These are phyloP conservation scores for Cytospora chrysosperma DNA, from an alignment of 2,329 filamentous ascomycete species.

Conservation along the genomic window DNA sequence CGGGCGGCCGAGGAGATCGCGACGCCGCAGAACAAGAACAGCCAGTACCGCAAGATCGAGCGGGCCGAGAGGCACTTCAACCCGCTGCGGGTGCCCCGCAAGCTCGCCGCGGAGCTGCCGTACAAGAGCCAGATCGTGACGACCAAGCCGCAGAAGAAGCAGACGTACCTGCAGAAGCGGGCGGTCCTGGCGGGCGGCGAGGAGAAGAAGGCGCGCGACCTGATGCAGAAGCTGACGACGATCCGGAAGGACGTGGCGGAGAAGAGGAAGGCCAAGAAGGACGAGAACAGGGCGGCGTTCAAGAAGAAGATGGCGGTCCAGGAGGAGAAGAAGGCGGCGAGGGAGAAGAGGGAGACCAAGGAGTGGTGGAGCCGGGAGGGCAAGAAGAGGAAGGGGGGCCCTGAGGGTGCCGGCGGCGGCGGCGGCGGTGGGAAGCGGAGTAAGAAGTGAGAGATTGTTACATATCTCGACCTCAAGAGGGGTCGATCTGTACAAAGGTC, in stretches of 20 bases:
- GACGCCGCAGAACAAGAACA: slow-evolving; percentile 80
- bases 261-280: slow-evolving; percentile 81
- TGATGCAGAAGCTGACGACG: slow-evolving; percentile 92
- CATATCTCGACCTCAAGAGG: not conserved
- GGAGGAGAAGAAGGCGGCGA: slow-evolving; percentile 78
- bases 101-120: slow-evolving; percentile 79
- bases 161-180: slow-evolving; percentile 93
- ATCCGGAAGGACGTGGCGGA: slow-evolving; percentile 87
- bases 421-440: slow-evolving; percentile 39
- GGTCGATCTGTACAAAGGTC: not conserved
- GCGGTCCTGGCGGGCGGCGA: slow-evolving; percentile 84
- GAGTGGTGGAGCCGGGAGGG: slow-evolving; percentile 93
- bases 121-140: slow-evolving; percentile 88
- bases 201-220: slow-evolving; percentile 81
- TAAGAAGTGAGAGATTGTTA: slow-evolving; percentile 27
- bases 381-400: slow-evolving; percentile 57
- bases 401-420: slow-evolving; percentile 35
- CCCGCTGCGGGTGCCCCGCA: slow-evolving; percentile 71
- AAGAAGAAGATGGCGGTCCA: slow-evolving; percentile 79
- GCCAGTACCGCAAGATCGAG: slow-evolving; percentile 72
- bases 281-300: slow-evolving; percentile 79
- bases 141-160: slow-evolving; percentile 74
- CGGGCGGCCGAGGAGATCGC: slow-evolving; percentile 72
- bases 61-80: slow-evolving; percentile 74
- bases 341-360: slow-evolving; percentile 88